Evolutionary conservation across 1,284 basidiomycete species (phyloP), one percentile per base, ranked within the genome.

Genomic region (Sporisorium iseilematis-ciliati): DNA sequence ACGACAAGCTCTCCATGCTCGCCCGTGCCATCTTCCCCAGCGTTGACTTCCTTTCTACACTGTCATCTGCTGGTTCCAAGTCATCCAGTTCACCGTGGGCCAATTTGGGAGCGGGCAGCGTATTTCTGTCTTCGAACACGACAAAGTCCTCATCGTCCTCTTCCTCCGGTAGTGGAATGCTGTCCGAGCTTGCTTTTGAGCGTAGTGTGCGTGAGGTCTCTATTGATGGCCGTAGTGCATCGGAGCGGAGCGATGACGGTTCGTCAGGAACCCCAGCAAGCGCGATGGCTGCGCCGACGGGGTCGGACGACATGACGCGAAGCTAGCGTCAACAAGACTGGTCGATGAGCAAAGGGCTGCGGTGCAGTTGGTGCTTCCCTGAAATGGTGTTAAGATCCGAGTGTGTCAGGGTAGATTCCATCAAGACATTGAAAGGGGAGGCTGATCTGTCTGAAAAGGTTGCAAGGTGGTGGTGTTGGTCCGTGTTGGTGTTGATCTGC

Each of bases 91-190:
- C 64, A 11, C 40, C 69, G 26, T 50, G 21, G 10, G 46, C 63
- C 3, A 68, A 40, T 23, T 50, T 60, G 18, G 61, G 64, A n/a
- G 62, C 75, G 21, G 74, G 54, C 11, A 75, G 40, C 4, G 60
- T 66, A 33, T 65, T 65, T 14, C 60, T 25, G 38, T 71, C 64
- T 35, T 76, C 63, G 21, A 76, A 81, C 7, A 81, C 75, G n/a
- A 81, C 77, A 46, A 78, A 77, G 20, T 78, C 79, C 35, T 79
- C 79, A 16, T 79, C 75, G 46, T 79, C 77, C 26, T 77, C 66
- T 14, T 76, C 76, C 29, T 70, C 65, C 52, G 60, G 65, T 18
- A 64, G n/a, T 10, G 46, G 63, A 16, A 64, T 62, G 59, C 68
- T 63, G 38, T 75, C 65, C 29, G 58, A 65, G 58, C 65, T 74